Conservation (phyloP, 495 filamentous ascomycete genomes). For the Tuber calosporum region DNA sequence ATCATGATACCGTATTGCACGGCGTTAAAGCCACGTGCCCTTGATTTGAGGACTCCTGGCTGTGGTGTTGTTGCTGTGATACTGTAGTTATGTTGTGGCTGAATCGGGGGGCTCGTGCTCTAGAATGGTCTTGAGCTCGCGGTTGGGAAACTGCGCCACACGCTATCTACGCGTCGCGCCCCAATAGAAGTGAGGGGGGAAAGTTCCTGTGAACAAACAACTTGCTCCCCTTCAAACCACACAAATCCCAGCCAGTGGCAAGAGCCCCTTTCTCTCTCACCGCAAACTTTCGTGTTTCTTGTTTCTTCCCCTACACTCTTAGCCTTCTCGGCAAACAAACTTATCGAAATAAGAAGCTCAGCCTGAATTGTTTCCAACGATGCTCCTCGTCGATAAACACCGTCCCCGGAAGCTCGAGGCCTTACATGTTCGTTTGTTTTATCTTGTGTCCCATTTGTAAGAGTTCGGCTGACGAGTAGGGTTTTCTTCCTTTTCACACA, state of each 20-base stretch:
- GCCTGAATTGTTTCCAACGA: constrained; percentile 6
- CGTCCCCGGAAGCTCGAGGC: constrained; percentile 81
- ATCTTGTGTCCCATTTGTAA: background rate
- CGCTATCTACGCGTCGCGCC: constrained; percentile 19
- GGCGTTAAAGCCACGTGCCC: background rate
- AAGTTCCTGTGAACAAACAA: constrained; percentile 4
- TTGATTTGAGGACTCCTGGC: background rate
- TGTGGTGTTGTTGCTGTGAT: background rate
- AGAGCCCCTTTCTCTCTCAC: background rate
- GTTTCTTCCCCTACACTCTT: no score
- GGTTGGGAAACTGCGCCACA: background rate
- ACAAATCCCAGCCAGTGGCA: background rate
- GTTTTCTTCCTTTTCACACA: constrained; percentile 1
- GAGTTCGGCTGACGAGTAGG: constrained; percentile 11
- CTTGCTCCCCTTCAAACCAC: constrained; percentile 1
- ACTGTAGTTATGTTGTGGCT: background rate
- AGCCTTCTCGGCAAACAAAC: background rate
- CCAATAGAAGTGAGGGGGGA: background rate
- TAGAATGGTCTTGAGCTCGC: background rate
- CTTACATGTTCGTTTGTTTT: constrained; percentile 51
- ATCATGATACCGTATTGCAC: background rate
- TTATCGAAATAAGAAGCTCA: constrained; percentile 4
- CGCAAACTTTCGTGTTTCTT: background rate
- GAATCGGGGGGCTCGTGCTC: background rate
- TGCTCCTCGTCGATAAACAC: constrained; percentile 86